phyloP scores from a whole-genome alignment of 2,329 filamentous ascomycete genomes.

The Coniochaeta sp. region DNA sequence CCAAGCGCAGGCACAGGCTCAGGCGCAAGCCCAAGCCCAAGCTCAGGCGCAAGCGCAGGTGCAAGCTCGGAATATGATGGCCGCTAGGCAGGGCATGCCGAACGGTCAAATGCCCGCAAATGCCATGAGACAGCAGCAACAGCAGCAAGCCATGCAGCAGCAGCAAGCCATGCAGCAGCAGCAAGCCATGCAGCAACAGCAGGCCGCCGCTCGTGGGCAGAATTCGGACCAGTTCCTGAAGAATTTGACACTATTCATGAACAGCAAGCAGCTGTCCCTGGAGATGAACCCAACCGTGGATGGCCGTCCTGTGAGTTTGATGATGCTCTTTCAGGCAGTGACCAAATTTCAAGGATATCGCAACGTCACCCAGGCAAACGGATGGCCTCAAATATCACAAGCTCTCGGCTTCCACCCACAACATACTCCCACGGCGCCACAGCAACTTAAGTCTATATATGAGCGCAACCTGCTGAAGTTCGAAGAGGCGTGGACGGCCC shows the following conservation, averaged over 20 bases:
- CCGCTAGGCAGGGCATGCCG: constrained; percentile 40
- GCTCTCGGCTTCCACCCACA: constrained; percentile 53
- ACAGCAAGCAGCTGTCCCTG: constrained; percentile 62
- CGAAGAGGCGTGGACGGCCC: constrained; percentile 60
- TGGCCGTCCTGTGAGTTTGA: constrained; percentile 66
- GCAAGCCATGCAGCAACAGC: constrained; percentile 8
- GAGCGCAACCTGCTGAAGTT: constrained; percentile 70
- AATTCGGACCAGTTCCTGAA: constrained; percentile 68
- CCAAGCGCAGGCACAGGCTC: constrained; percentile 9
- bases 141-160: constrained; percentile 19
- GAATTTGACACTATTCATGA: constrained; percentile 72
- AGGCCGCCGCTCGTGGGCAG: constrained; percentile 20
- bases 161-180: constrained; percentile 13
- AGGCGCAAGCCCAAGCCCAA: constrained; percentile 12
- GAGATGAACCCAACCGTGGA: constrained; percentile 68
- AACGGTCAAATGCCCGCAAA: constrained; percentile 50
- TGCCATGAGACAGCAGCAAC: constrained; percentile 40
- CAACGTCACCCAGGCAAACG: constrained; percentile 59
- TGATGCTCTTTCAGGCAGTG: constrained; percentile 71
- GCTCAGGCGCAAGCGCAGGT: constrained; percentile 13
- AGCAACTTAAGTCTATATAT: constrained; percentile 67
- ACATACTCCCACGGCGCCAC: constrained; percentile 58
- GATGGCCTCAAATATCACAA: constrained; percentile 68
- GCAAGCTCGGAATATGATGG: constrained; percentile 39
- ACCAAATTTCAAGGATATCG: constrained; percentile 73